Evolutionary conservation across 345 rosid species (phyloP).

Genomic region (Aurinia saxatilis): DNA sequence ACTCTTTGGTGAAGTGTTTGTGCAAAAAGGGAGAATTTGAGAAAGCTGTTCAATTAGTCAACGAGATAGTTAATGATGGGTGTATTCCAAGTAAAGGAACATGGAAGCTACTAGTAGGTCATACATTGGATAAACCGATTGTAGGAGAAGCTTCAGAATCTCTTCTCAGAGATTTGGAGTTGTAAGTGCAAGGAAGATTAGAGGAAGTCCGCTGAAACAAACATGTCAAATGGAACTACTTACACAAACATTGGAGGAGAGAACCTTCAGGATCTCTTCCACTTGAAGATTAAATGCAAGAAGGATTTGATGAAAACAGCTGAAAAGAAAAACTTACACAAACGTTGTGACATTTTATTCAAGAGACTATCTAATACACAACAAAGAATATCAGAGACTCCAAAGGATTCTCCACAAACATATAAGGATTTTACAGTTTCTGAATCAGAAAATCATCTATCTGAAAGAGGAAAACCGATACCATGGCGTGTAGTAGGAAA

Average conservation of each 20-base stretch:
- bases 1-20: slow-evolving; percentile 43
- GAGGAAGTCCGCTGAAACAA: slow-evolving; percentile 14
- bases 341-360: no score
- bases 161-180: slow-evolving; percentile 22
- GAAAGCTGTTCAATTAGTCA: slow-evolving; percentile 52
- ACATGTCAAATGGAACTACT: background rate
- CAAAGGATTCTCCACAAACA: no score
- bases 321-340: no score
- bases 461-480: slow-evolving; percentile 57
- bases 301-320: no score
- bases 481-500: slow-evolving; percentile 88
- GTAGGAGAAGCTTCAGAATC: slow-evolving; percentile 30
- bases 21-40: slow-evolving; percentile 50
- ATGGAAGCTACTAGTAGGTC: slow-evolving; percentile 44
- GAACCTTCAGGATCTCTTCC: background rate
- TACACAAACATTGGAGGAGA: no score
- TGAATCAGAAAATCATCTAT: background rate
- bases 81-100: slow-evolving; percentile 46
- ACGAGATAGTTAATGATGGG: slow-evolving; percentile 69
- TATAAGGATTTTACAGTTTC: background rate
- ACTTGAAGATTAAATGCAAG: no score
- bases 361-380: no score
- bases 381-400: no score
- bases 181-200: slow-evolving; percentile 10
- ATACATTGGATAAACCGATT: slow-evolving; percentile 35